A percentile compares a stretch with the other conserved stretches of the same genome.
Evolutionary conservation across 2,329 filamentous ascomycete species (phyloP).

Genomic region (Emericellopsis atlantica): DNA sequence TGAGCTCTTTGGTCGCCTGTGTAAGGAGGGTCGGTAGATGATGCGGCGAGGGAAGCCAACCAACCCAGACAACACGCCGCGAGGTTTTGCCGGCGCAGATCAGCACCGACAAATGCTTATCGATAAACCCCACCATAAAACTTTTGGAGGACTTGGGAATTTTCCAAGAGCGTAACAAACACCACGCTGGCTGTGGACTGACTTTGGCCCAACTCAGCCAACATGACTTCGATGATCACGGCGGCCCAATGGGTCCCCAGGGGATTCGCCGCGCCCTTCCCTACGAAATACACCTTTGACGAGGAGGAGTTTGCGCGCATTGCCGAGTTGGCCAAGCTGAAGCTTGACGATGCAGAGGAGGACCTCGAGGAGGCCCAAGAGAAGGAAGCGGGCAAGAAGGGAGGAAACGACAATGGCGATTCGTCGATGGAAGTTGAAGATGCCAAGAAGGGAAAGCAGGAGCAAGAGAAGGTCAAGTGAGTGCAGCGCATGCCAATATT

Average conservation of each 20-base stretch:
- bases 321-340: slow-evolving; percentile 59
- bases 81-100: slow-evolving; percentile 5
- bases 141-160: slow-evolving; percentile 15
- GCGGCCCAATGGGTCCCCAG: slow-evolving; percentile 65
- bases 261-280: slow-evolving; percentile 65
- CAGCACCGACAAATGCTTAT: slow-evolving; percentile 13
- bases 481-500: slow-evolving; percentile 1
- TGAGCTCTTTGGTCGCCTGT: background rate
- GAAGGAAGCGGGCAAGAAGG: slow-evolving; percentile 13
- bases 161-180: slow-evolving; percentile 4
- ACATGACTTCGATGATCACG: slow-evolving; percentile 61
- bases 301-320: slow-evolving; percentile 67
- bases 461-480: slow-evolving; percentile 24
- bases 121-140: slow-evolving; percentile 25
- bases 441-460: slow-evolving; percentile 5
- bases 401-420: slow-evolving; percentile 13
- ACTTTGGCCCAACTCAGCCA: slow-evolving; percentile 14
- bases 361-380: slow-evolving; percentile 63
- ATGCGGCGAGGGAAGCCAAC: background rate
- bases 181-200: background rate
- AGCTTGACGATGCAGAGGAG: slow-evolving; percentile 85
- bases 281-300: slow-evolving; percentile 62
- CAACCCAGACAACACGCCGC: background rate
- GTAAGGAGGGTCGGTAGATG: background rate
- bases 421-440: slow-evolving; percentile 22